Conservation (phyloP, 1,284 basidiomycete species). For the Dichomitus squalens region DNA sequence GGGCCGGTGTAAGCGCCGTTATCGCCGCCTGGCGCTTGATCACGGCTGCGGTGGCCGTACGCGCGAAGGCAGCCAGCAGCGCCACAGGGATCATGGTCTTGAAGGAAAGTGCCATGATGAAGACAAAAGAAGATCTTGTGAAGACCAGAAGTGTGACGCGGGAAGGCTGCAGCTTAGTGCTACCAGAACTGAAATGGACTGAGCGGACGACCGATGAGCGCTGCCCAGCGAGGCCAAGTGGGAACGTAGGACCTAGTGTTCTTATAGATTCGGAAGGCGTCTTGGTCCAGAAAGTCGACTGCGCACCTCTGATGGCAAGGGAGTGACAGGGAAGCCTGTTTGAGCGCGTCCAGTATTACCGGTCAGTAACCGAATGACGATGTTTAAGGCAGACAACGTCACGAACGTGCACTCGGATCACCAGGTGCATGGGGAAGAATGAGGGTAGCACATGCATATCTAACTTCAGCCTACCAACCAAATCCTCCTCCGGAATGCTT, state of each 20-base stretch:
- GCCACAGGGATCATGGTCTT: not conserved
- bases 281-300: not conserved
- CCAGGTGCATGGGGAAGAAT: not conserved
- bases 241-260: not conserved
- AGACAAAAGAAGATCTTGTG: not conserved
- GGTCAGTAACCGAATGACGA: not conserved
- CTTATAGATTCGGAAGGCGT: not conserved
- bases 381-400: not conserved
- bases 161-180: not conserved
- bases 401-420: constrained; percentile 2
- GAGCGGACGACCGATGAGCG: not conserved
- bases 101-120: not conserved
- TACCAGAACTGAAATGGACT: not conserved
- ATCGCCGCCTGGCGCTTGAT: constrained; percentile 25
- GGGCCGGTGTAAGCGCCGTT: constrained; percentile 32
- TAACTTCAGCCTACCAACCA: not conserved
- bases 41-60: not conserved
- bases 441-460: not conserved
- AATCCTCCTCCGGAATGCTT: not conserved
- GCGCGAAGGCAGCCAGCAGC: constrained; percentile 11
- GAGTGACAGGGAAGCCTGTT: not conserved
- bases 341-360: not conserved
- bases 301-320: not conserved
- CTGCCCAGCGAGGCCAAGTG: no score
- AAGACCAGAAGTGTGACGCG: no score